phyloP scores from a whole-genome alignment of 176 grass and related monocot genomes.

The Hordeum vulgare region MorexV3_pseudomolecules_assembly NC_058518.1:372383465-372383964 shows the following conservation, averaged over 20 bases:
- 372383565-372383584: background rate
- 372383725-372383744: conserved; percentile 98
- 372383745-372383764: conserved; percentile 92
- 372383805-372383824: conserved; percentile 78
- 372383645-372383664: conserved; percentile 93
- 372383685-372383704: conserved; percentile 75
- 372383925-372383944: conserved; percentile 92
- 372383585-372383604: conserved; percentile 6
- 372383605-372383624: conserved; percentile 92
- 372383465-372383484: conserved; percentile 73
- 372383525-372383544: conserved; percentile 30
- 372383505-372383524: conserved; percentile 82
- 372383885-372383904: conserved; percentile 92
- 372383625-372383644: conserved; percentile 92
- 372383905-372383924: conserved; percentile 97
- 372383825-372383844: conserved; percentile 95
- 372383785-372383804: conserved; percentile 81
- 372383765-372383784: conserved; percentile 92
- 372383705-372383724: conserved; percentile 68
- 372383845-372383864: conserved; percentile 99
- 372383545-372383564: background rate
- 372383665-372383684: conserved; percentile 95
- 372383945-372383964: conserved; percentile 74
- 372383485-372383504: conserved; percentile 95
- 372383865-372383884: conserved; percentile 88